phyloP scores from a whole-genome alignment of 768 basidiomycete species.

The Tulasnella sp. region DNA sequence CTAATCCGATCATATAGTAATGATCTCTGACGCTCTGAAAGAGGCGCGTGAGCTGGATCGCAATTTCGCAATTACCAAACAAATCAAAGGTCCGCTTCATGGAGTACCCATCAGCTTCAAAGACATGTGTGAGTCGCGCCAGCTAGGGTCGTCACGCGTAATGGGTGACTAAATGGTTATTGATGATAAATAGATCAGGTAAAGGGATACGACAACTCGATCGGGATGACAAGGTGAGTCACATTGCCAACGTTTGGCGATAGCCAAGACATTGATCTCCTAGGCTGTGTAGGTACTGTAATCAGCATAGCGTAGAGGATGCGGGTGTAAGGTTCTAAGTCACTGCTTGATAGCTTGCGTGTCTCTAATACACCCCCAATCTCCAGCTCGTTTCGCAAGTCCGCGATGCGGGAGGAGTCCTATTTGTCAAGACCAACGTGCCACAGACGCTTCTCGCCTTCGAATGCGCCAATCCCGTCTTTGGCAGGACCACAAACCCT shows the following conservation, averaged over 20 bases:
- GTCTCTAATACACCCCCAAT: background rate
- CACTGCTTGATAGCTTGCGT: background rate
- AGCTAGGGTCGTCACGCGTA: background rate
- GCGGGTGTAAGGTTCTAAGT: conserved; percentile 41
- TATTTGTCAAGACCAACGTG: conserved; percentile 32
- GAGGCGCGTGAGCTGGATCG: conserved; percentile 55
- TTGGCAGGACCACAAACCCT: conserved; percentile 65
- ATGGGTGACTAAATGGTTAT: conserved; percentile 7
- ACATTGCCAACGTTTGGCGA: no score
- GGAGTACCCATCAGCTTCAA: conserved; percentile 74
- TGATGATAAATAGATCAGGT: conserved; percentile 41
- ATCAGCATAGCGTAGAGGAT: conserved; percentile 47
- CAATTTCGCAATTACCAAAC: conserved; percentile 46
- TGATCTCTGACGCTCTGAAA: conserved; percentile 54
- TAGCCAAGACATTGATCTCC: no score
- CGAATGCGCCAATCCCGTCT: conserved; percentile 69
- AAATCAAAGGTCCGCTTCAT: conserved; percentile 57
- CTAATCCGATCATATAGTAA: no score
- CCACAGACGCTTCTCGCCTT: conserved; percentile 52
- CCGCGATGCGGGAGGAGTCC: conserved; percentile 26
- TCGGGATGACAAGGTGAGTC: conserved; percentile 52
- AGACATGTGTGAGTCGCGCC: conserved; percentile 44
- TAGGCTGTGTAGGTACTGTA: conserved; percentile 32
- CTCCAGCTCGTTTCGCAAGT: conserved; percentile 23
- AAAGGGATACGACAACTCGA: conserved; percentile 47